Evolutionary conservation across 2,329 filamentous ascomycete genomes (phyloP), one percentile per base, ranked within the genome.

Genomic region (Fusarium kyushuense): DNA sequence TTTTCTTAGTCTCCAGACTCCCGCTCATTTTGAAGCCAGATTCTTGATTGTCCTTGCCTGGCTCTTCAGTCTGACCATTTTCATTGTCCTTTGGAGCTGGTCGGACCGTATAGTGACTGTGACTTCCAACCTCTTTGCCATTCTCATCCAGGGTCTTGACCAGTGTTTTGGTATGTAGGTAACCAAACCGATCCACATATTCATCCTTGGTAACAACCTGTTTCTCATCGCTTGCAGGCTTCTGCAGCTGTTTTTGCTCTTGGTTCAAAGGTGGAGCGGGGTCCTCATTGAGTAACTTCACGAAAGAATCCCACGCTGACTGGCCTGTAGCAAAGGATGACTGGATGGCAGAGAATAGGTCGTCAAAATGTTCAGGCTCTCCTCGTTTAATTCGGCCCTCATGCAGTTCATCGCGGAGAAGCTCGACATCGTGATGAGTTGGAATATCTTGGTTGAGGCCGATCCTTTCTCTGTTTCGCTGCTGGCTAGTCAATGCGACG

Each of bases 111-210:
- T 79, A 76, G 58, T 75, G 73, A 1, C 79, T 81, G 64, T 79
- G 74, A 9, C 73, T 77, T 33, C 79, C 76, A 17, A 84, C 73
- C 57, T 83, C 78, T 14, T 78, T 76, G 43, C 83, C 83, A 10
- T 82, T 71, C 21, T 76, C 74, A 38, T 84, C 80, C 11, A 82
- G 70, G 10, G 74, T 80, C 61, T 77, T 80, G 27, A 79, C 76
- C 9, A 79, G 80, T 11, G 77, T 77, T 67, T 79, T 83, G 52
- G 76, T 78, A 58, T 83, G 82, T 14, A 78, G 67, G 64, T 82
- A 81, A 32, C 83, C 83, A 51, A 78, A 78, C 10, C 73, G 67
- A 68, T 85, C 83, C 6, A 82, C 77, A 51, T 80, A 78, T 62
- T 84, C 80, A 6, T 82, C 76, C 27, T 76, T 80, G 3, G 76